Percentiles rank a stretch among this genome's conserved stretches.
Evolutionary conservation across 345 rosid genomes (phyloP).

Genomic region (Moringa oleifera): DNA sequence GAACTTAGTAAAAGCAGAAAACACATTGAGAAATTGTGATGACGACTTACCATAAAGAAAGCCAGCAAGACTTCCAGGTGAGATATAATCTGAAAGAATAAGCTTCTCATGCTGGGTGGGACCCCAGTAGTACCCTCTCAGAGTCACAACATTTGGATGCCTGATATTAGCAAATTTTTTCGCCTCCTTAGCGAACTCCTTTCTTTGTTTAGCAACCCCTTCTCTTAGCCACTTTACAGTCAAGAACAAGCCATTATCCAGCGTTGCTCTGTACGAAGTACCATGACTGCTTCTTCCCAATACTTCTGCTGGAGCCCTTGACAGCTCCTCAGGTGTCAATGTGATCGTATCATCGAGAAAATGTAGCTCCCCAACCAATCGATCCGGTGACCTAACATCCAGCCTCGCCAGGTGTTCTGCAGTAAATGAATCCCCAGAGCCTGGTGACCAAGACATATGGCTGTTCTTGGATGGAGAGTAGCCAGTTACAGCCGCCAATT

Average conservation of each 20-base stretch:
- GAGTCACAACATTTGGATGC: constrained; percentile 94
- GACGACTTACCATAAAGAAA: constrained; percentile 75
- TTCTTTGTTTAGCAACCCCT: constrained; percentile 95
- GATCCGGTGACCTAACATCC: constrained; percentile 90
- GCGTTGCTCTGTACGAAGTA: constrained; percentile 88
- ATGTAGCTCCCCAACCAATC: constrained; percentile 80
- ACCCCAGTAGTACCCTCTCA: constrained; percentile 98
- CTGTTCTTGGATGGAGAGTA: constrained; percentile 89
- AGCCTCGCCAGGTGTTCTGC: constrained; percentile 74
- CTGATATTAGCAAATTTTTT: constrained; percentile 90
- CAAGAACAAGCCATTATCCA: constrained; percentile 78
- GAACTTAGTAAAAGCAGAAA: too few species aligned
- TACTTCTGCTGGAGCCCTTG: constrained; percentile 97
- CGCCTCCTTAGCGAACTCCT: constrained; percentile 96
- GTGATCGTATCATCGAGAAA: constrained; percentile 88
- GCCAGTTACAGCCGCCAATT: constrained; percentile 54
- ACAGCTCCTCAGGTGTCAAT: constrained; percentile 88
- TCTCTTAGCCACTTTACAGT: constrained; percentile 98
- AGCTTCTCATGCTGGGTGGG: constrained; percentile 98
- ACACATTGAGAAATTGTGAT: too few species aligned
- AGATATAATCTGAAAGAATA: constrained; percentile 85
- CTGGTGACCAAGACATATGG: constrained; percentile 85
- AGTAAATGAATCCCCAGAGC: constrained; percentile 84
- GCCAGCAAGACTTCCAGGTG: constrained; percentile 96
- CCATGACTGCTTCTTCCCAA: constrained; percentile 98